phyloP scores from a whole-genome alignment of 768 basidiomycete genomes.

The Dioszegia crocea region DNA sequence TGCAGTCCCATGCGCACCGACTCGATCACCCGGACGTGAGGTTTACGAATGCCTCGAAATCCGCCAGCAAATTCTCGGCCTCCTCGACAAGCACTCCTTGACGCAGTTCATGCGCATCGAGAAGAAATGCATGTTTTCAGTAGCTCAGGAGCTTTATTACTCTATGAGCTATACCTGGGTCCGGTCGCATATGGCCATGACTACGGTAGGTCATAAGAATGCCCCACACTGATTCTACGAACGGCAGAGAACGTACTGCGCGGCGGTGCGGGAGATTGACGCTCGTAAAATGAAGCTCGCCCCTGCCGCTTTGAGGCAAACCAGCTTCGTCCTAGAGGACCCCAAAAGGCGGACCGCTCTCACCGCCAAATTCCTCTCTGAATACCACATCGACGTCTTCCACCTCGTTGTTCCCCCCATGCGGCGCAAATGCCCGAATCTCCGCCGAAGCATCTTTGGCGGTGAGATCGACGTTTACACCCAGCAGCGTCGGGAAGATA shows the following conservation, averaged over 20 bases:
- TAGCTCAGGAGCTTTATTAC: no score
- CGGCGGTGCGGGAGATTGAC: background rate
- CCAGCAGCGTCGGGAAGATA: background rate
- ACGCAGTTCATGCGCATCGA: no score
- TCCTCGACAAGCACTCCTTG: no score
- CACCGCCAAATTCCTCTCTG: background rate
- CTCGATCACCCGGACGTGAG: no score
- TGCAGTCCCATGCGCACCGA: no score
- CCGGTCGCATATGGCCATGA: no score
- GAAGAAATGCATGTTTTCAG: no score
- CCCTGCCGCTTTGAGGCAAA: background rate
- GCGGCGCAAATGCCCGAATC: background rate
- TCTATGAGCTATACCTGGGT: no score
- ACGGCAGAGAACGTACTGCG: background rate
- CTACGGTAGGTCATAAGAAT: no score
- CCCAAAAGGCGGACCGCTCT: background rate
- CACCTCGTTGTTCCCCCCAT: background rate
- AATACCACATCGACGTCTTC: background rate
- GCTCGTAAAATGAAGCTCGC: background rate
- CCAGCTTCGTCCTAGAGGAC: background rate
- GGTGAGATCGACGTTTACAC: no score
- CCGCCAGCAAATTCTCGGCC: no score
- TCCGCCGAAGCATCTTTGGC: background rate
- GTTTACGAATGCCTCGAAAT: no score
- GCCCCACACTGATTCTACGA: background rate